Evolutionary conservation across 495 filamentous ascomycete species (phyloP).

Genomic region (Trichocladium antarcticum): DNA sequence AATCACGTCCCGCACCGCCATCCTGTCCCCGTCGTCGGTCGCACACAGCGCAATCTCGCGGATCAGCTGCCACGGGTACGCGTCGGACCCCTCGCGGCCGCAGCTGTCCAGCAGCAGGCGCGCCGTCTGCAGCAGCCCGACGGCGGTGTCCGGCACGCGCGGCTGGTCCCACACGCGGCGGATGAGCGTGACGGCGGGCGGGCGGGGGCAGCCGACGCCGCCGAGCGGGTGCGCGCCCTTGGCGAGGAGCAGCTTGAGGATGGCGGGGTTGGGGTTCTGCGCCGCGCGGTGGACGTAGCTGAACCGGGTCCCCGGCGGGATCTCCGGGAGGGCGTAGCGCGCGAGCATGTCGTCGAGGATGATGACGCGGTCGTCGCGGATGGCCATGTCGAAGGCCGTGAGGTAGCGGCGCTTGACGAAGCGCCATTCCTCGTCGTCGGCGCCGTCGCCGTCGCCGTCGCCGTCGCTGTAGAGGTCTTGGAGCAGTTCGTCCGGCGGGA

Average conservation of each 20-base stretch:
- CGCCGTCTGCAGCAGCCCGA: constrained; percentile 7
- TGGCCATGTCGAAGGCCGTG: constrained; percentile 20
- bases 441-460: constrained; percentile 6
- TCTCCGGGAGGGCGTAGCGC: constrained; percentile 14
- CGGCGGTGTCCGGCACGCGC: background rate
- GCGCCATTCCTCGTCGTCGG: constrained; percentile 11
- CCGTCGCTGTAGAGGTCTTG: background rate
- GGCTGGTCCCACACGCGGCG: constrained; percentile 13
- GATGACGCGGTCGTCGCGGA: constrained; percentile 12
- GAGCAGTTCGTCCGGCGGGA: constrained; percentile 16
- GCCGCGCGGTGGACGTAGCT: constrained; percentile 18
- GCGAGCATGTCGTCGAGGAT: constrained; percentile 18
- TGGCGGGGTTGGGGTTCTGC: constrained; percentile 15
- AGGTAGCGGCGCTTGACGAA: constrained; percentile 10
- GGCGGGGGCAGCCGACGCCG: constrained; percentile 3
- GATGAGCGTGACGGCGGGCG: constrained; percentile 10
- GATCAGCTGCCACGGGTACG: background rate
- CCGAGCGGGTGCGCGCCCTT: constrained; percentile 10
- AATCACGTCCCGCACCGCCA: background rate
- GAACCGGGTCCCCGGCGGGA: background rate
- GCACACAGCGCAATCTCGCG: constrained; percentile 1
- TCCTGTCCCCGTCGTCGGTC: background rate
- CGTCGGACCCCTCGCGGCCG: background rate
- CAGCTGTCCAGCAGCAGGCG: constrained; percentile 2
- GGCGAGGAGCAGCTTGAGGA: constrained; percentile 14